Conservation (phyloP, 176 grass and related monocot genomes). For the Hyparrhenia diplandra region DNA sequence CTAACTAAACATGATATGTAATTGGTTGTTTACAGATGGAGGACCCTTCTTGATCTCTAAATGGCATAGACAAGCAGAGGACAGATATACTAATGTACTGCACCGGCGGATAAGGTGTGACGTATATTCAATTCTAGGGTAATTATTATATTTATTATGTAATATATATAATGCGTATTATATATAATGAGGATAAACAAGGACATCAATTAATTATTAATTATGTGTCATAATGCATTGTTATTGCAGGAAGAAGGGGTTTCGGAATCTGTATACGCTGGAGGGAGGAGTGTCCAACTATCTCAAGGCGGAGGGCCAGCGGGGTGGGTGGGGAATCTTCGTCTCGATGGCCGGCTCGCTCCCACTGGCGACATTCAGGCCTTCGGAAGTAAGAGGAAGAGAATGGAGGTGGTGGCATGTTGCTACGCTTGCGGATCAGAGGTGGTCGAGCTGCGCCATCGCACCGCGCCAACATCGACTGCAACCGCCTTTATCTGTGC, state of each 20-base stretch:
- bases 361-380: conserved; percentile 56
- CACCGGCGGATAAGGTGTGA: conserved; percentile 89
- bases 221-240: background rate
- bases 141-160: background rate
- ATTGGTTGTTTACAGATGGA: conserved; percentile 37
- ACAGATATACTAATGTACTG: conserved; percentile 98
- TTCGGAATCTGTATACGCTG: conserved; percentile 73
- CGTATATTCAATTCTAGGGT: conserved; percentile 90
- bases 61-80: conserved; percentile 59
- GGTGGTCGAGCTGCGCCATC: conserved; percentile 68
- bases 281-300: conserved; percentile 91
- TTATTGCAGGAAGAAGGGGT: conserved; percentile 69
- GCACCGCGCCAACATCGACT: conserved; percentile 86
- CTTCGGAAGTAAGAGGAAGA: background rate
- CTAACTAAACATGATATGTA: background rate
- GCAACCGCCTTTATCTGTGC: conserved; percentile 89
- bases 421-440: conserved; percentile 70
- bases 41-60: conserved; percentile 52
- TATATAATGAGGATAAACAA: too few relatives aligned
- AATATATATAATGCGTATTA: too few relatives aligned
- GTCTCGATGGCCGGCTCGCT: conserved; percentile 79
- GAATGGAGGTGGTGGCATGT: conserved; percentile 36
- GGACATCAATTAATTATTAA: too few relatives aligned
- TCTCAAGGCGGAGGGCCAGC: conserved; percentile 58
- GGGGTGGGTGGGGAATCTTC: conserved; percentile 85